Evolutionary conservation across 1,284 basidiomycete genomes (phyloP), one percentile per base, ranked within the genome.

Genomic region (Pisolithus thermaeus): DNA sequence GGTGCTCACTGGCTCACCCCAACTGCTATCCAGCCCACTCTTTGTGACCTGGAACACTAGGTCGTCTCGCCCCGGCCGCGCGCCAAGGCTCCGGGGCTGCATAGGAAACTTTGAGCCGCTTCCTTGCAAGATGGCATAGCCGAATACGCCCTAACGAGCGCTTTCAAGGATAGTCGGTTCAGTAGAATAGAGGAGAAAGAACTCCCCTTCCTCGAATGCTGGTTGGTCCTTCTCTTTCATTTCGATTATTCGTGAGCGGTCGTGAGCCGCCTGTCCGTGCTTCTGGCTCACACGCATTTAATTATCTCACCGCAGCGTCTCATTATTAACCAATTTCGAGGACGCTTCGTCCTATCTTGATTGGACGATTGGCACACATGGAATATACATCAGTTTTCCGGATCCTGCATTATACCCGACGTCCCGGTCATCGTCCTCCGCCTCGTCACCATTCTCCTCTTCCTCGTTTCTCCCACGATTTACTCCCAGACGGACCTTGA

Each of bases 1-100:
- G 25, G 28, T 36, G 47, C 28, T 32, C 12, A 52, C 35, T 46
- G 16, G 42, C 36, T 22, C 50, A 47, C 32, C 57, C 20, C 50
- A 47, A 28, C 58, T 18, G 40, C 12, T 46, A n/a, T 45, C 35
- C 59, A 95, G 93, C 68, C 93, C 94, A 7, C 76, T 99, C 52
- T 99, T 99, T 70, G 92, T 99, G 35, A 98, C 96, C 2, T 99
- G 96, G 95, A 95, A 93, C 72, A 89, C 74, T 49, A 79, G 73
- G 55, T 76, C 77, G 50, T 75, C 78, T 54, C 78, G 80, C 56
- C 68, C 80, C 23, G 80, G 81, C 41, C 77, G 79, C 54, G 70
- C 80, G 23, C 76, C 83, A 37, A 75, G 83, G 45, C 74, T 99
- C 54, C 76, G 96, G 54, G 96, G 96, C 23, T 99, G 96, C 71